Base-by-base conservation (phyloP, 1,284 basidiomycete species). In the Ustilago bromivora region DNA sequence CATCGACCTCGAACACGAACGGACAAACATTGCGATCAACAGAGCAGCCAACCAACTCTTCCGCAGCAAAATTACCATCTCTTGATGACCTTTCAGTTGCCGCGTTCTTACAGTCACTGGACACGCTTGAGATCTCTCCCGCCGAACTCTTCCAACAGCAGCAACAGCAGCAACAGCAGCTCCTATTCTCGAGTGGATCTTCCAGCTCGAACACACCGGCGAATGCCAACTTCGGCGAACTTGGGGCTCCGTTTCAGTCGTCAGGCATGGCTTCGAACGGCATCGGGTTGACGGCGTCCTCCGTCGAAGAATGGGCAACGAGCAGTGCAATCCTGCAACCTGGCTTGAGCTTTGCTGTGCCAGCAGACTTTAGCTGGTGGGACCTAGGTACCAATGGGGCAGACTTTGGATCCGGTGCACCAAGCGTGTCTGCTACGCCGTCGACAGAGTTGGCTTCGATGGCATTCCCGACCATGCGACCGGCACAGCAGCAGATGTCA, bases 361-460 rank as follows among this genome's bases (percentile, higher is more conserved):
- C 84, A 0, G 80, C 82, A 2, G 84, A 86, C 36, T 78, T 86
- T 53, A 80, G 79, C 43, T 86, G 84, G 84, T 85, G 84, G 80
- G 79, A 85, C 64, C 66, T 81, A 10, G 79, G 78, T 12, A 70
- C 77, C 57, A 63, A 61, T 13, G 66, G 62, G 1, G 54, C 56
- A 23, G 69, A 73, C 56, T 40, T 53, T 19, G 59, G 52, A 8
- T 71, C 69, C 3, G 54, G 38, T 12, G 54, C 61, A 13, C 51
- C 70, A 5, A 68, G 66, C 38, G 41, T 66, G 3, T 46, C 71
- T 12, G 64, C 57, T 2, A 74, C 75, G 9, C 66, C 61, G 7
- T 46, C 69, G 28, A 51, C 49, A 4, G 72, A 69, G 54, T 40
- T 40, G 9, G 15, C 32, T 49, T 59, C 64, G 15, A 49, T 66